phyloP scores from a whole-genome alignment of 768 basidiomycete genomes.

The Kwoniella botswanensis region DNA sequence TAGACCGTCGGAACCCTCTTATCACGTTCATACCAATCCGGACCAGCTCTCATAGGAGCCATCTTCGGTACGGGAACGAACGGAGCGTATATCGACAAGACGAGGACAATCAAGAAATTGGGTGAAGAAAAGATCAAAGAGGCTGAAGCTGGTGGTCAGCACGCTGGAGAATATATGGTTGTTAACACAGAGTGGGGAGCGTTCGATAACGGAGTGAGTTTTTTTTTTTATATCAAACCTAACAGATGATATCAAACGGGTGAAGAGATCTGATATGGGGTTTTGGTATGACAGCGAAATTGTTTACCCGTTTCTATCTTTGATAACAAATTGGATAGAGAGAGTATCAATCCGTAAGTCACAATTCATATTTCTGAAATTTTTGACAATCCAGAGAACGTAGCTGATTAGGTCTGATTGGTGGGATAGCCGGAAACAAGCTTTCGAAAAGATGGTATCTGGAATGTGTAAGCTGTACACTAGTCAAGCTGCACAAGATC shows the following conservation, averaged over 20 bases:
- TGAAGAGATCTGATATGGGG: no score
- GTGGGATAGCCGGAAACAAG: conserved; percentile 68
- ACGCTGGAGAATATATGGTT: conserved; percentile 71
- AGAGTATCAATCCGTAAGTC: conserved; percentile 82
- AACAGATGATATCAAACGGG: not conserved
- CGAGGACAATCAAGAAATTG: conserved; percentile 83
- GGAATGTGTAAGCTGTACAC: conserved; percentile 72
- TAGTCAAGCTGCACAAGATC: no score
- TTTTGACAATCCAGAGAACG: no score
- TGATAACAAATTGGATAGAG: conserved; percentile 89
- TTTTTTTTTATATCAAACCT: not conserved
- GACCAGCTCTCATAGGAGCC: conserved; percentile 79
- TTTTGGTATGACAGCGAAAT: conserved; percentile 64
- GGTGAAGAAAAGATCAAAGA: conserved; percentile 64
- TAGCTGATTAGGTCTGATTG: no score
- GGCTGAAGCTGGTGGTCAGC: conserved; percentile 58
- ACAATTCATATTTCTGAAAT: not conserved
- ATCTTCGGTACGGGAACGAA: conserved; percentile 99
- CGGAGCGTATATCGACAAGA: conserved; percentile 91
- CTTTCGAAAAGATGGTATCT: conserved; percentile 97
- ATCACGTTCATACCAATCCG: conserved; percentile 89
- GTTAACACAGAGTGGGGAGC: conserved; percentile 99
- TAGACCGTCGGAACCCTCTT: conserved; percentile 96
- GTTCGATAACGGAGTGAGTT: conserved; percentile 85
- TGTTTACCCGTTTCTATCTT: conserved; percentile 85